Base-by-base conservation (phyloP, 805 yeast species). In the Starmerella ratchasimensis region DNA sequence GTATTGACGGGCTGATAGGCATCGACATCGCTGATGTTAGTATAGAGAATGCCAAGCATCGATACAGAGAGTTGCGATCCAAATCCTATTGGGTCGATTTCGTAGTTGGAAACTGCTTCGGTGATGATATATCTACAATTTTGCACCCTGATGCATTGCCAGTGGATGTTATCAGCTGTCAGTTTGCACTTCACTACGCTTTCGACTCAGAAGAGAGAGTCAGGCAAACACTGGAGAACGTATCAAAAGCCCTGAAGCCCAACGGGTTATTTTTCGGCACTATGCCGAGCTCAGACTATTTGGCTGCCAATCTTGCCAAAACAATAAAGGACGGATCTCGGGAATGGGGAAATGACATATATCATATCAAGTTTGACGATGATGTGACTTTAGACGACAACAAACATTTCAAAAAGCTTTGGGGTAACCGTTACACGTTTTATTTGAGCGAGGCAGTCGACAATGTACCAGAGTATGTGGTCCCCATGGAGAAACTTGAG, bases 211-310 rank as follows among this genome's bases (percentile, higher is more conserved):
- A 84, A 55, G 72, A 68, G 25, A 80, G 81, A 43, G 86, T 84
- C 1, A 69, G 83, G 46, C 71, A 67, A 32, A 63, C 86, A 48
- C 61, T 90, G 34, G 66, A 68, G 24, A 90, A 90, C 52, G 79
- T 90, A 6, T 67, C 93, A 3, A 64, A 73, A 40, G 75, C 86
- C 0, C 66, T 90, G 41, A 72, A 71, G 48, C 65, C 74, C 2
- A 97, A 95, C 2, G 98, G 98, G 0, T 65, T 67, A 39, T 88
- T 93, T 48, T 71, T 90, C 40, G 98, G 97, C 1, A 90, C 99
- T 0, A 82, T 88, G 25, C 97, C 98, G 2, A 81, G 84, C 36
- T 74, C 93, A 1, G 69, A 72, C 42, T 72, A 72, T 51, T 76
- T 79, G 49, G 62, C 84, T 8, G 65, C 66, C 37, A 67, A 71